phyloP scores from a whole-genome alignment of 2,329 filamentous ascomycete genomes.

The Trichothecium sympodiale region DNA sequence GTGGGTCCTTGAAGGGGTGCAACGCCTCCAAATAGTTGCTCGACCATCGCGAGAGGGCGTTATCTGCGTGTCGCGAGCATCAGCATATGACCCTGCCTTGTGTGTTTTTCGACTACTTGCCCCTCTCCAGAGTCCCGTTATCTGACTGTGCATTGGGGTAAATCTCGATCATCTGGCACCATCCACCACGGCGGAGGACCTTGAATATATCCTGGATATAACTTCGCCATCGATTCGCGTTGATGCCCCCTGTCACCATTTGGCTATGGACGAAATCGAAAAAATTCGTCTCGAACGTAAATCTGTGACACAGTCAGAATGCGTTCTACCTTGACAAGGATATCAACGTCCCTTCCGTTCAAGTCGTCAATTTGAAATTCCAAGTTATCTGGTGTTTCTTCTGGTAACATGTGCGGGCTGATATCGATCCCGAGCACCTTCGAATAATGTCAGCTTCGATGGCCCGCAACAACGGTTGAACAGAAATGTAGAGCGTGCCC shows the following conservation, averaged over 20 bases:
- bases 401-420: slow-evolving; percentile 57
- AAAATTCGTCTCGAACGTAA: slow-evolving; percentile 56
- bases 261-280: slow-evolving; percentile 82
- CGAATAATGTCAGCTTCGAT: not conserved
- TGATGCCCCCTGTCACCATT: slow-evolving; percentile 60
- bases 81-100: slow-evolving; percentile 1
- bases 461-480: too few species aligned
- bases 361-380: slow-evolving; percentile 64
- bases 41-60: slow-evolving; percentile 60
- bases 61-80: slow-evolving; percentile 26
- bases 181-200: slow-evolving; percentile 64
- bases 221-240: slow-evolving; percentile 58
- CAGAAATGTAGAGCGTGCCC: too few species aligned
- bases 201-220: slow-evolving; percentile 69
- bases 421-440: slow-evolving; percentile 65
- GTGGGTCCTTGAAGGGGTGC: slow-evolving; percentile 54
- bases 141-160: slow-evolving; percentile 80
- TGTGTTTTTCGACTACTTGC: slow-evolving; percentile 21
- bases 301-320: slow-evolving; percentile 23
- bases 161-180: slow-evolving; percentile 82
- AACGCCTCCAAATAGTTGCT: slow-evolving; percentile 50
- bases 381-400: slow-evolving; percentile 53
- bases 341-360: slow-evolving; percentile 42
- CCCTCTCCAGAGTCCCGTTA: slow-evolving; percentile 63
- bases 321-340: not conserved